Base-by-base conservation (phyloP, 169 alveolate species). In the Cystoisospora suis region DNA sequence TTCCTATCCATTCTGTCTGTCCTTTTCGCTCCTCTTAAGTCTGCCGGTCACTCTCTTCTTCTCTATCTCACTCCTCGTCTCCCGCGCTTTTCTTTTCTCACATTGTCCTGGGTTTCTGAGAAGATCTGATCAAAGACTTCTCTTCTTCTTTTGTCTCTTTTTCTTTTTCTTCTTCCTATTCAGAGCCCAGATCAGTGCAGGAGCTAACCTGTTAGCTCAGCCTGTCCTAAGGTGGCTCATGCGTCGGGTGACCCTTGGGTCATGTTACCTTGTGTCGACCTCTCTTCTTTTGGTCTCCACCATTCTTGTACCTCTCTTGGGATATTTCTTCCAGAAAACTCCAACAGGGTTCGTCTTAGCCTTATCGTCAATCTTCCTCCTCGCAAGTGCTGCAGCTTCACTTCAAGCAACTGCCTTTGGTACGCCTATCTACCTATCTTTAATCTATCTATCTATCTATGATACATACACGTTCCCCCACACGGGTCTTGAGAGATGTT, bases 141-240 rank as follows among this genome's bases (percentile, higher is more conserved):
- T n/a, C n/a, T n/a, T n/a, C n/a, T n/a, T n/a, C n/a, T n/a, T n/a
- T n/a, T n/a, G 36, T 20, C 12, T 6, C 42, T 65, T 4, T 65
- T 44, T 65, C 77, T 65, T 12, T 65, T 65, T 65, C 42, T 36
- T 65, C n/a, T 49, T 49, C n/a, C 61, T 49, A 9, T 49, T 65
- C 77, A 65, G 77, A 36, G 77, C 77, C n/a, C 77, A 65, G 77
- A 65, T 65, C 77, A 65, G 34, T 44, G n/a, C 77, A n/a, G 77
- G 45, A 65, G 77, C 77, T 44, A 36, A 32, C 40, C 77, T 65
- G 40, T 27, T 65, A 44, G 34, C 34, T 44, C 77, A 65, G 77
- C 77, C 77, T n/a, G 12, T 65, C 23, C 77, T 65, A 32, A 44
- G 77, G 12, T 65, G 77, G 77, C 5, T 65, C 42, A 65, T 65